Base-by-base conservation (phyloP, 495 filamentous ascomycete genomes). In the Ascobolus immersus region DNA sequence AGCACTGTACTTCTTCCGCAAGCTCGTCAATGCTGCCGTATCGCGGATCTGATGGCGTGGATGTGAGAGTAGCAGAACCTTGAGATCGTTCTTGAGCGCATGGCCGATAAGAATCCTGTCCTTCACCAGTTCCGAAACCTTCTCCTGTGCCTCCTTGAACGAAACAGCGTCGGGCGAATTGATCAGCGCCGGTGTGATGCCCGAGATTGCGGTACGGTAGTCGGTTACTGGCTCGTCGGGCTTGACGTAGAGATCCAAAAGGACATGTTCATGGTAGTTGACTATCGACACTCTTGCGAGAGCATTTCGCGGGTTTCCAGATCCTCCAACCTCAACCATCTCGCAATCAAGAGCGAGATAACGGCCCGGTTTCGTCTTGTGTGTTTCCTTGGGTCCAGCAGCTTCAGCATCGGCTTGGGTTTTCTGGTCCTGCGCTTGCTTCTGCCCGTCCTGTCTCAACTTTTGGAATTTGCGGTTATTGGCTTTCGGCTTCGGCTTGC, bases 331-430 rank as follows among this genome's bases (percentile, higher is more conserved):
- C 24, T 86, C 86, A 12, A 96, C 84, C 86, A 96, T 96, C 56
- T 96, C 86, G 53, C 86, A 94, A 57, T 96, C 89, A 28, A 96
- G 64, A 21, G 78, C 74, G 28, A 96, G 51, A 47, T 86, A 94
- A n/a, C n/a, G n/a, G n/a, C n/a, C n/a, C n/a, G n/a, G n/a, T n/a
- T n/a, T n/a, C n/a, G n/a, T n/a, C n/a, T n/a, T n/a, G n/a, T n/a
- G n/a, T n/a, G n/a, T n/a, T n/a, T n/a, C n/a, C n/a, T n/a, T n/a
- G n/a, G n/a, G n/a, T n/a, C n/a, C n/a, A n/a, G n/a, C n/a, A n/a
- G n/a, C n/a, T n/a, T n/a, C n/a, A n/a, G n/a, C n/a, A n/a, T n/a
- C n/a, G n/a, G n/a, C n/a, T n/a, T n/a, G n/a, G n/a, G n/a, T n/a
- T n/a, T n/a, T n/a, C n/a, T n/a, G n/a, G n/a, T n/a, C n/a, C n/a